Evolutionary conservation across 2,329 filamentous ascomycete genomes (phyloP), one percentile per base, ranked within the genome.

Genomic region (Penicillium occitanis): DNA sequence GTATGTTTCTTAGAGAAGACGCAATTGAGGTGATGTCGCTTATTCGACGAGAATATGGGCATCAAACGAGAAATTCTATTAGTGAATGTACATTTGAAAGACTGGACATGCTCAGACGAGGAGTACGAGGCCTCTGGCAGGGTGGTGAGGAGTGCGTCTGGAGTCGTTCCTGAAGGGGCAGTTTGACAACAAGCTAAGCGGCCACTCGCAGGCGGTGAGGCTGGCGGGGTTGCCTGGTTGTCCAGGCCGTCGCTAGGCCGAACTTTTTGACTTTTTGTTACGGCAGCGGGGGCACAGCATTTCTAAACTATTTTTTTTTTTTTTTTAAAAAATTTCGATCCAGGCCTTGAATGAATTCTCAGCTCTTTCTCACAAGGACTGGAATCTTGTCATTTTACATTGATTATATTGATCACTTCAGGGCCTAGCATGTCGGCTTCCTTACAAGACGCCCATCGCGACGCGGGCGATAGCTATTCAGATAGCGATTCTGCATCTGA

Each of bases 401-500:
- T 14, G 33, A 3, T 25, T 22, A 22, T 11, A n/a, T 30, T 40
- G 37, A 44, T 28, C 25, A 5, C 37, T 44, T 7, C n/a, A 46
- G 37, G n/a, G 22, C 37, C 37, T 44, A 22, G 37, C 57, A 68
- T 68, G 66, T 66, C 66, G 58, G 13, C 66, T 53, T 57, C 64
- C 30, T 22, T 55, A n/a, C 55, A 46, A 44, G 55, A 65, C 8
- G 37, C 40, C 30, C 53, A 44, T 46, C 61, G 22, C 3, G 63
- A 44, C 30, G 30, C 30, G 22, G 44, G 66, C 5, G 68, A 72
- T 53, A 61, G 53, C 28, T 68, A 66, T 51, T 69, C 68, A 55
- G 70, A 71, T 51, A 68, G 58, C 53, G 69, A 70, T 46, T 73
- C 72, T 4, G 62, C 66, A 17, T 65, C 64, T 11, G 61, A 66